phyloP scores from a whole-genome alignment of 225 moss, liverwort and hornwort species.

The Physcomitrium patens region DNA sequence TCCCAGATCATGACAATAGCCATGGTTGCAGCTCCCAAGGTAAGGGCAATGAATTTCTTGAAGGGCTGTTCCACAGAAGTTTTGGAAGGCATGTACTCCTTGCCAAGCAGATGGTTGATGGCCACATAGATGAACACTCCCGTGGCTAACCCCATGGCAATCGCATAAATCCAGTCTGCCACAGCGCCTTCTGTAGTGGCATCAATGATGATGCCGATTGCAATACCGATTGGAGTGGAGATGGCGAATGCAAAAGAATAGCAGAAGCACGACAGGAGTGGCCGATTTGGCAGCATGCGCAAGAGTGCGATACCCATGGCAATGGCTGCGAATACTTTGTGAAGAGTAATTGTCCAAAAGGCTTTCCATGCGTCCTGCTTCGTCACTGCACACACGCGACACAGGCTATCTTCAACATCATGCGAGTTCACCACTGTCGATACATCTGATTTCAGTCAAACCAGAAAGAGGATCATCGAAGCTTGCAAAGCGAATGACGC shows the following conservation, averaged over 20 bases:
- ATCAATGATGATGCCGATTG: constrained; percentile 70
- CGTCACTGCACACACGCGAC: constrained; percentile 45
- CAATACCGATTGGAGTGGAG: constrained; percentile 61
- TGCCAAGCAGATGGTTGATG: constrained; percentile 64
- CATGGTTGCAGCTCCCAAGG: constrained; percentile 45
- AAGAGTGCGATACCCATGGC: constrained; percentile 71
- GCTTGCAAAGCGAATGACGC: not conserved
- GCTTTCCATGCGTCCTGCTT: constrained; percentile 57
- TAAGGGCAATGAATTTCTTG: constrained; percentile 39
- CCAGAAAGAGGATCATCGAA: not conserved
- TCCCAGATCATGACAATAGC: constrained; percentile 63
- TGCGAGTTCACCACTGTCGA: not conserved
- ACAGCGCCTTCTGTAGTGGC: constrained; percentile 41
- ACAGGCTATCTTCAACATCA: constrained; percentile 1
- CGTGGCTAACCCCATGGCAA: constrained; percentile 55
- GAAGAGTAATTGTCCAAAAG: constrained; percentile 55
- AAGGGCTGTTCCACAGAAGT: constrained; percentile 39
- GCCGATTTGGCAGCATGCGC: constrained; percentile 55
- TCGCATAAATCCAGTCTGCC: constrained; percentile 64
- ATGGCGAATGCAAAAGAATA: constrained; percentile 68
- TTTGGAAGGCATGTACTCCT: constrained; percentile 39
- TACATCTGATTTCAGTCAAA: not conserved
- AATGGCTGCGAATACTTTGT: constrained; percentile 64
- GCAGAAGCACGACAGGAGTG: constrained; percentile 43
- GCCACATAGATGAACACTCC: constrained; percentile 71